Conservation (phyloP, 345 rosid genomes). For the Pugionium dolabratum region DNA sequence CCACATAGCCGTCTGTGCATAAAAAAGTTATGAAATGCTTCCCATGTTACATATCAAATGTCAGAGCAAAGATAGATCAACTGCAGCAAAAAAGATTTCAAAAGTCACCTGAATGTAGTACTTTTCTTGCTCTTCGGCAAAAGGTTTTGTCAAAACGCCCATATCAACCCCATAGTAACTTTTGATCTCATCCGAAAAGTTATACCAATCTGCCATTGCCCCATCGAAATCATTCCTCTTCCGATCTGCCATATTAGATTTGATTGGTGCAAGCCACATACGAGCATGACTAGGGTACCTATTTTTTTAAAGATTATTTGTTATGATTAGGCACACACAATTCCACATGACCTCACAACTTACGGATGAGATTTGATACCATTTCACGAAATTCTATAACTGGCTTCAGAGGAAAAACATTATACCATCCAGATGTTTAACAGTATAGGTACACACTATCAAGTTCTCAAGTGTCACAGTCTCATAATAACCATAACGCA, state of each 20-base stretch:
- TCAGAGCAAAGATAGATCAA: constrained; percentile 3
- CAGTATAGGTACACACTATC: not conserved
- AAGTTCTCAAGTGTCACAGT: constrained; percentile 19
- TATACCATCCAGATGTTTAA: constrained; percentile 3
- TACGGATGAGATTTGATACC: not conserved
- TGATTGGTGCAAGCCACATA: constrained; percentile 93
- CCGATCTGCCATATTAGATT: constrained; percentile 66
- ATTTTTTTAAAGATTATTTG: constrained; percentile 27
- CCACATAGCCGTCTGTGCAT: constrained; percentile 82
- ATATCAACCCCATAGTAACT: constrained; percentile 80
- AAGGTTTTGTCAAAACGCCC: constrained; percentile 67
- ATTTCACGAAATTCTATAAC: not conserved
- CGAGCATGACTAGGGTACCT: constrained; percentile 99
- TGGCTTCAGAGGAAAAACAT: not conserved
- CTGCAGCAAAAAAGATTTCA: constrained; percentile 1
- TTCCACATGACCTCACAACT: constrained; percentile 4
- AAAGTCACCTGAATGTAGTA: constrained; percentile 73
- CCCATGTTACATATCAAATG: not conserved
- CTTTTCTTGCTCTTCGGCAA: constrained; percentile 80
- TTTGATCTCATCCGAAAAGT: constrained; percentile 66
- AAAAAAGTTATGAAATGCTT: not conserved
- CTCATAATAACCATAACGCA: constrained; percentile 20
- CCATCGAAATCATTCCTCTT: constrained; percentile 67
- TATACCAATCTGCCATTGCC: constrained; percentile 85
- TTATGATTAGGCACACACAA: not conserved